Percentiles rank a stretch among this genome's conserved stretches.
Conservation (phyloP, 1,284 basidiomycete species). For the Papiliotrema flavescens region DNA sequence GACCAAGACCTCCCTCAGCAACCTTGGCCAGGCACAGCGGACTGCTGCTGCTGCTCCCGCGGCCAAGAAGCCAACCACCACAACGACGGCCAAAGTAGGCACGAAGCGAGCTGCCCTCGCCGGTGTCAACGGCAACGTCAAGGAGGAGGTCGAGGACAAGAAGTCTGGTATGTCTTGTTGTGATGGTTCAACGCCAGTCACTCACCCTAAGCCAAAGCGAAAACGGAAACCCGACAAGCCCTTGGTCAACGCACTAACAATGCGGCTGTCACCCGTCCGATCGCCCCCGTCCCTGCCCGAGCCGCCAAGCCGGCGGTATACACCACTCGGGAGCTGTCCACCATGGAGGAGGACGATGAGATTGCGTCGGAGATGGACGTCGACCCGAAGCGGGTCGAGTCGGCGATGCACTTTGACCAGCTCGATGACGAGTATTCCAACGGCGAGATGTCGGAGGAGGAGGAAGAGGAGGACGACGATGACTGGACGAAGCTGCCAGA, state of each 20-base stretch:
- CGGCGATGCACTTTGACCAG: conserved; percentile 3
- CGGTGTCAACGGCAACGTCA: conserved; percentile 34
- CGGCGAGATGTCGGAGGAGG: conserved; percentile 25
- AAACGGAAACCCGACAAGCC: conserved; percentile 35
- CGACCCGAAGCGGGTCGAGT: conserved; percentile 16
- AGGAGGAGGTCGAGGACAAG: conserved; percentile 29
- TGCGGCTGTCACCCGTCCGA: conserved; percentile 27
- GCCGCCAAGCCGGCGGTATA: conserved; percentile 19
- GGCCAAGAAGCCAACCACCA: conserved; percentile 21
- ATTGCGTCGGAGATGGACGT: conserved; percentile 37
- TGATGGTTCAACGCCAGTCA: not conserved
- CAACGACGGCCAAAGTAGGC: conserved; percentile 31
- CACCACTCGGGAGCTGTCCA: conserved; percentile 13
- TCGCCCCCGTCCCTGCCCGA: conserved; percentile 39
- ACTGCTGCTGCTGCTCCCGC: conserved; percentile 2
- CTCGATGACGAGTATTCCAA: conserved; percentile 10
- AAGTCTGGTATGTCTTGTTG: conserved; percentile 30
- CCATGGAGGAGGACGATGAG: conserved; percentile 12
- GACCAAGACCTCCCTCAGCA: conserved; percentile 25
- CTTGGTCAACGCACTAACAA: conserved; percentile 21
- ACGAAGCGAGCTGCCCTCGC: conserved; percentile 42
- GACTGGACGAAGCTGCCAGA: conserved; percentile 64
- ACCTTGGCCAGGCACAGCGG: conserved; percentile 33
- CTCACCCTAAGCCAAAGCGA: conserved; percentile 20
- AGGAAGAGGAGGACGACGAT: conserved; percentile 55